Conservation (phyloP, 129 eudicot species). For the Solidago caesia region DNA sequence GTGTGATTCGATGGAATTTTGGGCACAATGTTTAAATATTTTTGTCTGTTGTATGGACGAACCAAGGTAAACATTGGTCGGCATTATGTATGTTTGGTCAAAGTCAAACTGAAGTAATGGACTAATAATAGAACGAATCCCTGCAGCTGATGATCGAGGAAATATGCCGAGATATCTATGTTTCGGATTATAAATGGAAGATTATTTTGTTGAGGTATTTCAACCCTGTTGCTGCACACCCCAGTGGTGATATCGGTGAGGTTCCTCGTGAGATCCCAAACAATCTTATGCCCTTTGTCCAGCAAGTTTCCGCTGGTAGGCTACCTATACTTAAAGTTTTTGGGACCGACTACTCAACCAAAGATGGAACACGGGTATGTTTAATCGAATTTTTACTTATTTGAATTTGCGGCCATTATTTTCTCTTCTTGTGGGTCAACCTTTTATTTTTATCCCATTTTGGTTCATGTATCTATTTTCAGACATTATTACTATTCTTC, state of each 20-base stretch:
- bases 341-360: conserved; percentile 38
- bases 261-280: conserved; percentile 91
- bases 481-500: too few species aligned
- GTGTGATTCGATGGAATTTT: background rate
- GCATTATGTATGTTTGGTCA: background rate
- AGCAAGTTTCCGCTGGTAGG: conserved; percentile 96
- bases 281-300: conserved; percentile 95
- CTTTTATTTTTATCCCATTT: too few species aligned
- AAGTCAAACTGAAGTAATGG: conserved; percentile 16
- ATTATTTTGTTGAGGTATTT: conserved; percentile 82
- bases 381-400: too few species aligned
- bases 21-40: background rate
- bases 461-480: too few species aligned
- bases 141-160: conserved; percentile 90
- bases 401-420: too few species aligned
- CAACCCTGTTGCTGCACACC: conserved; percentile 97
- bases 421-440: too few species aligned
- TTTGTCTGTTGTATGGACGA: conserved; percentile 59
- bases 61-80: conserved; percentile 58
- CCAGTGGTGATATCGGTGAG: conserved; percentile 86
- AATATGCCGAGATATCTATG: conserved; percentile 70
- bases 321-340: conserved; percentile 61
- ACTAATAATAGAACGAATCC: background rate
- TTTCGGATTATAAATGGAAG: conserved; percentile 71
- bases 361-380: conserved; percentile 93